These are phyloP conservation scores for Cytospora leucostoma DNA, from an alignment of 2,329 filamentous ascomycete genomes.

Conservation along the genomic window DNA sequence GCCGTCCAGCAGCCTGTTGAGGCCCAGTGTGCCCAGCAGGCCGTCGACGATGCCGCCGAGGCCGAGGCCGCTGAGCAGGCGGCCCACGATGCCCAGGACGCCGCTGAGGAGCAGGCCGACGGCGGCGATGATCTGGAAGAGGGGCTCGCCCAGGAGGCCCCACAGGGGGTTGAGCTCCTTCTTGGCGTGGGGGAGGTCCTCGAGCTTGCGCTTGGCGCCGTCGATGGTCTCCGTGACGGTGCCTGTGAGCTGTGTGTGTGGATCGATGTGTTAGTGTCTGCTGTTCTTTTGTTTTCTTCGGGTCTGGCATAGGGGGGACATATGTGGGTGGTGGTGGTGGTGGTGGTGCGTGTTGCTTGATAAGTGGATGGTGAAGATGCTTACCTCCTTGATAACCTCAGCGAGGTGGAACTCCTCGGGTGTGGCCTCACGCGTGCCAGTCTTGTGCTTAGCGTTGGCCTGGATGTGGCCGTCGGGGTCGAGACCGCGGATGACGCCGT, in stretches of 20 bases:
- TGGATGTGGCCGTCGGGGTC: conserved; percentile 88
- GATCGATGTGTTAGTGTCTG: conserved; percentile 16
- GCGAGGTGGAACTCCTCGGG: conserved; percentile 85
- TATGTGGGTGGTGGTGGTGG: neutral
- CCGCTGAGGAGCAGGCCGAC: conserved; percentile 81
- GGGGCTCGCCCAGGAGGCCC: conserved; percentile 77
- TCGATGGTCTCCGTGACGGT: conserved; percentile 83
- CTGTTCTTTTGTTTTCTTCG: neutral
- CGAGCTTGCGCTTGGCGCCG: conserved; percentile 84
- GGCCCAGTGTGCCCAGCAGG: conserved; percentile 73
- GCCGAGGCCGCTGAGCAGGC: conserved; percentile 76
- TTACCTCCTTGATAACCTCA: conserved; percentile 75
- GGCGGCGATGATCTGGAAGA: conserved; percentile 90
- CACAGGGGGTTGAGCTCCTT: conserved; percentile 92
- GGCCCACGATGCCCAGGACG: conserved; percentile 82
- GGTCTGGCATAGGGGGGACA: neutral
- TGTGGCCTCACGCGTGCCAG: conserved; percentile 71
- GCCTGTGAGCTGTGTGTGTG: conserved; percentile 66
- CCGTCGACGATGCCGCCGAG: conserved; percentile 80
- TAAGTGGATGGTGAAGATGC: conserved; percentile 22
- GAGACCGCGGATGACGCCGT: conserved; percentile 81
- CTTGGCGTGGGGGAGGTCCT: conserved; percentile 91
- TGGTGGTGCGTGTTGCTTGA: too few relatives aligned
- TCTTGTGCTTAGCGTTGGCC: conserved; percentile 79
- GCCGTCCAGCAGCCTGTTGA: conserved; percentile 72